Conservation (phyloP, 306 rosid species). For the Mucuna pruriens region DNA sequence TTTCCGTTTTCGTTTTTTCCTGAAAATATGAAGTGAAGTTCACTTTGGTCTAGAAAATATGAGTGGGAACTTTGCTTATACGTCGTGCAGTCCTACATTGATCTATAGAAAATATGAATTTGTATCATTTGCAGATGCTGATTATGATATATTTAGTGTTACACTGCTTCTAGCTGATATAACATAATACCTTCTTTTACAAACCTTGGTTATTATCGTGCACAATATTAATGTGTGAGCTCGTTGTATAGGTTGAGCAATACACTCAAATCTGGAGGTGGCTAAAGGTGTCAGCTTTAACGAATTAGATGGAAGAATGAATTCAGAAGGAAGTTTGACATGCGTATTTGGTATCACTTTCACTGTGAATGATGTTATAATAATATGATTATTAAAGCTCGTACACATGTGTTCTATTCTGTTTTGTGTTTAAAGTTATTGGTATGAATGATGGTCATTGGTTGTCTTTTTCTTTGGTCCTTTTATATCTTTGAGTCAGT, state of each 20-base stretch:
- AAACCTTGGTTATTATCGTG: background rate
- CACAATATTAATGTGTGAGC: conserved; percentile 28
- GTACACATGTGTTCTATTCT: conserved; percentile 31
- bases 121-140: background rate
- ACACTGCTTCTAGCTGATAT: conserved; percentile 17
- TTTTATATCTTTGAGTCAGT: background rate
- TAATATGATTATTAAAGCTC: conserved; percentile 42
- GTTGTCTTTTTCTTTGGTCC: conserved; percentile 15
- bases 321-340: conserved; percentile 40
- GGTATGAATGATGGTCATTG: conserved; percentile 29
- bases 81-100: background rate
- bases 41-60: background rate
- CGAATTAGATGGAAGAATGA: conserved; percentile 36
- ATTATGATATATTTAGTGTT: conserved; percentile 26
- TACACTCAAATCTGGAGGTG: conserved; percentile 92
- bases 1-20: background rate
- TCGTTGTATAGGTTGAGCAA: conserved; percentile 87
- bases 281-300: conserved; percentile 49
- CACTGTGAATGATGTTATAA: conserved; percentile 41
- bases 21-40: background rate
- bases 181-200: conserved; percentile 20
- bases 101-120: background rate
- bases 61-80: background rate
- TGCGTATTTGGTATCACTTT: conserved; percentile 43
- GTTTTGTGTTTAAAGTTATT: conserved; percentile 40